phyloP scores from a whole-genome alignment of 169 alveolate species.

The Amoebophrya sp. region DNA sequence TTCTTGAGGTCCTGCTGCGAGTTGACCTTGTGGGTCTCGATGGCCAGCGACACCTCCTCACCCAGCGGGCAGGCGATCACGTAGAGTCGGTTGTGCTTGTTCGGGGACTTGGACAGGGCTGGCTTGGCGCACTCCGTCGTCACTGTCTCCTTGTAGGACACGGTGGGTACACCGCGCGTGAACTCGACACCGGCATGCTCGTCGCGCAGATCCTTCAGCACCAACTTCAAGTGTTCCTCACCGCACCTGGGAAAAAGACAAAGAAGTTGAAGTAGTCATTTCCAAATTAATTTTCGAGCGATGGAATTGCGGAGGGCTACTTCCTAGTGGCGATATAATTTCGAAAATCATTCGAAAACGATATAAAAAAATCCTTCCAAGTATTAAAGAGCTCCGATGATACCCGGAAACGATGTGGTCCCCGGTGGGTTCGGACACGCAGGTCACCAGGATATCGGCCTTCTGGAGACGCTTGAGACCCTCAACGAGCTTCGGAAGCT shows the following conservation, averaged over 20 bases:
- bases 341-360: background rate
- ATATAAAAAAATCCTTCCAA: background rate
- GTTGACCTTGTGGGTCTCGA: constrained; percentile 82
- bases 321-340: background rate
- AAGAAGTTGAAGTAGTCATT: no score
- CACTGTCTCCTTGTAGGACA: constrained; percentile 97
- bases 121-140: constrained; percentile 73
- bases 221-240: constrained; percentile 96
- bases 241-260: constrained; percentile 82
- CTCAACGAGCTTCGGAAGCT: constrained; percentile 95
- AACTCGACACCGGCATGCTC: constrained; percentile 97
- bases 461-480: constrained; percentile 93
- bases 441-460: constrained; percentile 95
- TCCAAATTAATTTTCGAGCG: no score
- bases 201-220: constrained; percentile 93
- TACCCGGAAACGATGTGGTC: constrained; percentile 87
- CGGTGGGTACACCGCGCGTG: constrained; percentile 96
- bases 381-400: background rate
- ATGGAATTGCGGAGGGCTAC: no score
- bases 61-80: constrained; percentile 90
- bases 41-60: constrained; percentile 87
- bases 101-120: constrained; percentile 95
- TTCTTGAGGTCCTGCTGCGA: constrained; percentile 88
- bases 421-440: constrained; percentile 94
- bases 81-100: constrained; percentile 96